Conservation (phyloP, 164 flowering plant species). For the Warburgia ugandensis region DNA sequence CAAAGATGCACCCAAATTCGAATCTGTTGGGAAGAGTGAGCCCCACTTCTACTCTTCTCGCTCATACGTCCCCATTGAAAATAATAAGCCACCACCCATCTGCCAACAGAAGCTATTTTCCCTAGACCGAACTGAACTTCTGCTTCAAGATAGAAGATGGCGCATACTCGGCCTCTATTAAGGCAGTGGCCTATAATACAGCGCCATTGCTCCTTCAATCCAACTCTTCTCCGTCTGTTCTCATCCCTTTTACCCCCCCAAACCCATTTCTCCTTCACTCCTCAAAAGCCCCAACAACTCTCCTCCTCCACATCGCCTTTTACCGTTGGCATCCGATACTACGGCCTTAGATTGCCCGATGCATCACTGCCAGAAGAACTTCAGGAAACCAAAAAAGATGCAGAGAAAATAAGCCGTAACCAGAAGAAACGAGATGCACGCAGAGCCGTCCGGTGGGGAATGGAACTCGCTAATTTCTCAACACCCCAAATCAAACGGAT, state of each 20-base stretch:
- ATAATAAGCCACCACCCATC: too few relatives aligned
- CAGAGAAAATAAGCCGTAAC: slow-evolving; percentile 53
- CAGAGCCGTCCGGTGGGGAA: slow-evolving; percentile 80
- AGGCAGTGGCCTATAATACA: too few relatives aligned
- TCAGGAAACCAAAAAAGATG: too few relatives aligned
- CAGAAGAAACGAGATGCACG: slow-evolving; percentile 76
- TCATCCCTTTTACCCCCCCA: slow-evolving; percentile 11
- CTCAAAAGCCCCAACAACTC: neutral
- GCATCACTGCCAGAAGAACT: slow-evolving; percentile 9
- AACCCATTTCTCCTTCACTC: neutral
- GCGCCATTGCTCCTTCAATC: too few relatives aligned
- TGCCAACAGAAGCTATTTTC: too few relatives aligned
- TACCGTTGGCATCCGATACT: slow-evolving; percentile 21
- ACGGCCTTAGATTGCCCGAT: slow-evolving; percentile 28
- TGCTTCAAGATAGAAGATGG: too few relatives aligned
- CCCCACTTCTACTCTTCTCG: too few relatives aligned
- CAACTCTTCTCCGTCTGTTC: neutral
- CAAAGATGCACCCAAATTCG: too few relatives aligned
- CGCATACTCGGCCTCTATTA: too few relatives aligned
- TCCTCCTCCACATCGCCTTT: slow-evolving; percentile 11
- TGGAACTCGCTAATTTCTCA: slow-evolving; percentile 82
- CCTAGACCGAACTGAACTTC: too few relatives aligned
- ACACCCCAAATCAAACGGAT: slow-evolving; percentile 70
- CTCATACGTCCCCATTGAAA: too few relatives aligned
- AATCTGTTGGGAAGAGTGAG: too few relatives aligned